Conservation (phyloP, 768 basidiomycete species). For the Leccinum pellstonianum region DNA sequence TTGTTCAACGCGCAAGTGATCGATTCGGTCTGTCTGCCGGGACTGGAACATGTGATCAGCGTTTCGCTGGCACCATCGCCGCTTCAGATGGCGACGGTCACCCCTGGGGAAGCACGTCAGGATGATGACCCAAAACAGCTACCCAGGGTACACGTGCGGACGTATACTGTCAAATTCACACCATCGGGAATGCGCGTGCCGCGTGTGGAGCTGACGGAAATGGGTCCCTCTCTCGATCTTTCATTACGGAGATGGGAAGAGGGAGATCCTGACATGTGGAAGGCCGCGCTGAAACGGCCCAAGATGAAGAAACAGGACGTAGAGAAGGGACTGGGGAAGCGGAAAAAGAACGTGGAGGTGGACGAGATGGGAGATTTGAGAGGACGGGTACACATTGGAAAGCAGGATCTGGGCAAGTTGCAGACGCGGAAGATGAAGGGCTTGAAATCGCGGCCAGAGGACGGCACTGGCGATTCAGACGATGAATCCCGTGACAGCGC, state of each 20-base stretch:
- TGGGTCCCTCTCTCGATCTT: constrained; percentile 92
- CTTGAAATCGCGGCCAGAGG: constrained; percentile 47
- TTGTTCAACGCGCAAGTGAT: constrained; percentile 89
- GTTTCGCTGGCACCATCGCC: constrained; percentile 71
- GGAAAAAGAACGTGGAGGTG: constrained; percentile 91
- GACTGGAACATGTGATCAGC: constrained; percentile 86
- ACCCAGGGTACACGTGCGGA: constrained; percentile 86
- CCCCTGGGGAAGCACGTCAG: constrained; percentile 21
- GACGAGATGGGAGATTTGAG: constrained; percentile 98
- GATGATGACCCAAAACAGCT: constrained; percentile 49
- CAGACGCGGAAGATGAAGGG: constrained; percentile 98
- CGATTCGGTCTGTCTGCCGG: constrained; percentile 78
- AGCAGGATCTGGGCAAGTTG: constrained; percentile 82
- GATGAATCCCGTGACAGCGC: constrained; percentile 9
- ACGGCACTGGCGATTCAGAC: background rate
- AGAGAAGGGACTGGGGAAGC: constrained; percentile 86
- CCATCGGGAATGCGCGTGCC: constrained; percentile 80
- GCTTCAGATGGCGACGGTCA: background rate
- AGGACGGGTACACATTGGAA: constrained; percentile 84
- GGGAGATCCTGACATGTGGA: constrained; percentile 77
- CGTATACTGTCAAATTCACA: constrained; percentile 74
- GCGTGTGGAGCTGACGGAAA: constrained; percentile 75
- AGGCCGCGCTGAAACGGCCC: constrained; percentile 76
- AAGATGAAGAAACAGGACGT: constrained; percentile 88
- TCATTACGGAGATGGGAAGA: constrained; percentile 68